Evolutionary conservation across 23 red algal genomes (phyloP).

Genomic region (Chondrus crispus): DNA sequence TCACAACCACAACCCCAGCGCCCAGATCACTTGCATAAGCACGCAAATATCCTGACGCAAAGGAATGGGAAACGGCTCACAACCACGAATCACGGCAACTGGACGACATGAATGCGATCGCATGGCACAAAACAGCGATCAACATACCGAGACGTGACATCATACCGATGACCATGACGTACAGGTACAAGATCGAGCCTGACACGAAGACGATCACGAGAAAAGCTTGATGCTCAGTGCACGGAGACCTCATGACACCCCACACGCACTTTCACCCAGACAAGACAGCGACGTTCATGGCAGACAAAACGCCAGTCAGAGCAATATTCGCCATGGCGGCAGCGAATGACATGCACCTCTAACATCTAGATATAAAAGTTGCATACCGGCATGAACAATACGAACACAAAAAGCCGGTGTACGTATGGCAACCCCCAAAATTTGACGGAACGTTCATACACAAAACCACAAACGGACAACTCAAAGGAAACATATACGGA

Average conservation of each 20-base stretch:
- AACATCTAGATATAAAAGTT: slow-evolving; percentile 16
- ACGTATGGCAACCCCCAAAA: background rate
- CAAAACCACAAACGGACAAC: background rate
- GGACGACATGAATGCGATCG: background rate
- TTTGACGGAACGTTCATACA: slow-evolving; percentile 17
- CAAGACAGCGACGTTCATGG: background rate
- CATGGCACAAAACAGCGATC: background rate
- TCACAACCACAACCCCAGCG: too few relatives aligned
- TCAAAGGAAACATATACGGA: slow-evolving; percentile 6
- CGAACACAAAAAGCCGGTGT: background rate
- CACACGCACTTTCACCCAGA: background rate
- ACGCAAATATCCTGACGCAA: background rate
- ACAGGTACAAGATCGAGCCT: background rate
- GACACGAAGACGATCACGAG: background rate
- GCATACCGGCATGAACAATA: slow-evolving; percentile 2
- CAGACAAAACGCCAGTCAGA: slow-evolving; percentile 7
- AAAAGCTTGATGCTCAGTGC: background rate
- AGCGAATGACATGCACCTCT: background rate
- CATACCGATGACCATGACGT: background rate
- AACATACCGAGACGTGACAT: background rate
- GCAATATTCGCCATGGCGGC: background rate
- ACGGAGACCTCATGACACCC: slow-evolving; percentile 3
- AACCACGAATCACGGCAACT: slow-evolving; percentile 23
- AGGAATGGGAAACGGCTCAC: background rate
- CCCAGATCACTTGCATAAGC: background rate